These are phyloP conservation scores for Raphanus hybrid DNA, from an alignment of 441 rosid genomes.

Conservation along the genomic window DNA sequence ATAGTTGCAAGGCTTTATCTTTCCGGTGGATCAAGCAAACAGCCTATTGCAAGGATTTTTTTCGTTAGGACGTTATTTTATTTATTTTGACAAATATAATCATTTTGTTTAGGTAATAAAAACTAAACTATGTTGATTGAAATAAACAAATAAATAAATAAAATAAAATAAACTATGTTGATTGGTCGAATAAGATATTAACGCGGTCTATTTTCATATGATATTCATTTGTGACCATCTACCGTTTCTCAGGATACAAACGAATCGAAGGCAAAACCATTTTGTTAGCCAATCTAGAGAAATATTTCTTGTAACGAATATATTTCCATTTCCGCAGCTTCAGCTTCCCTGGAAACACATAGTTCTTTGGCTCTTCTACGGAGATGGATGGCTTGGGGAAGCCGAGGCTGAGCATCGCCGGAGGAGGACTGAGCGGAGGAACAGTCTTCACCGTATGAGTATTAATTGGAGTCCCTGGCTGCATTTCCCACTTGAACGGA, in stretches of 20 bases:
- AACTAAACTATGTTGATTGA: not conserved
- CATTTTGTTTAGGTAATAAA: not conserved
- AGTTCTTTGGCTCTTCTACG: conserved; percentile 29
- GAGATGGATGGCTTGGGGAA: conserved; percentile 57
- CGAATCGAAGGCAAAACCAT: conserved; percentile 29
- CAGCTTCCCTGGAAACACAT: conserved; percentile 29
- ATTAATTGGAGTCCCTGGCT: conserved; percentile 70
- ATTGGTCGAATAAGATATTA: not conserved
- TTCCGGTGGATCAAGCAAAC: too few species aligned
- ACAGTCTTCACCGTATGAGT: conserved; percentile 44
- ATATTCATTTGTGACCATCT: not conserved
- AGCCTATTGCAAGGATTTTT: too few species aligned
- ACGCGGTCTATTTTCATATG: not conserved
- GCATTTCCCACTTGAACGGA: conserved; percentile 80
- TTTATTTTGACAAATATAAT: not conserved
- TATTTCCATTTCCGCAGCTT: conserved; percentile 34
- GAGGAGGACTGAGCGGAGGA: conserved; percentile 72
- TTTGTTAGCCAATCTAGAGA: conserved; percentile 34
- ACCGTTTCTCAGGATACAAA: conserved; percentile 31
- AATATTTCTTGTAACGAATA: conserved; percentile 38
- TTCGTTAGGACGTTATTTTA: too few species aligned
- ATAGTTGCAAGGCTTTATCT: too few species aligned
- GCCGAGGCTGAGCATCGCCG: conserved; percentile 56
- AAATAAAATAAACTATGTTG: not conserved
- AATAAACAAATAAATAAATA: too few species aligned